Base-by-base conservation (phyloP, 805 yeast genomes). In the Metschnikowia drakensbergensis region DNA sequence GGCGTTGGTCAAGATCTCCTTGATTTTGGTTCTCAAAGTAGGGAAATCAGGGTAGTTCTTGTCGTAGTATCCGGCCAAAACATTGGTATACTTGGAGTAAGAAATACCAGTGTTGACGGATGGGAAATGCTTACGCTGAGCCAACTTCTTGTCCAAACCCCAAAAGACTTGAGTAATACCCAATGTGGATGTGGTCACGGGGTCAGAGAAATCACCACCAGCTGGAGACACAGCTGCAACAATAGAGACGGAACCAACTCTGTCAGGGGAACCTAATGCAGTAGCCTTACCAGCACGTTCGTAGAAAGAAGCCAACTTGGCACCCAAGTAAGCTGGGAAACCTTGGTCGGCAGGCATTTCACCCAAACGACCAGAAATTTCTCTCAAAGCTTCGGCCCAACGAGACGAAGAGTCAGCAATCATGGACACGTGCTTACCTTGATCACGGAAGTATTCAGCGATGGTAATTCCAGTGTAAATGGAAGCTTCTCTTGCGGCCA, bases 261-360 rank as follows among this genome's bases (percentile, higher is more conserved):
- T 90, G 60, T 88, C 87, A 55, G 99, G 99, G 51, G 96, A 88
- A 65, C 99, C 99, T 52, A 94, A 79, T 3, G 96, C 92, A 62
- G 84, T 78, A 39, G 96, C 96, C 69, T 86, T 89, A 76, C 99
- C 99, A 41, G 99, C 99, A 78, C 99, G 89, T 77, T 94, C 99
- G 74, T 94, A 94, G 82, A 94, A 94, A 48, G 98, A 92, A 49
- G 99, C 98, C 63, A 94, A 81, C 69, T 94, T 94, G 46, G 99
- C 97, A 77, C 99, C 99, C 69, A 94, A 80, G 70, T 94, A 94
- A 45, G 99, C 99, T 53, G 99, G 99, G 94, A 91, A 94, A 79
- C 99, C 99, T 79, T 95, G 99, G 75, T 94, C 99, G 54, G 99
- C 99, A 68, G 99, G 99, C 99, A 94, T 94, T 80, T 94, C 99